Conservation (phyloP, 345 rosid species). For the Syzygium jambos region DNA sequence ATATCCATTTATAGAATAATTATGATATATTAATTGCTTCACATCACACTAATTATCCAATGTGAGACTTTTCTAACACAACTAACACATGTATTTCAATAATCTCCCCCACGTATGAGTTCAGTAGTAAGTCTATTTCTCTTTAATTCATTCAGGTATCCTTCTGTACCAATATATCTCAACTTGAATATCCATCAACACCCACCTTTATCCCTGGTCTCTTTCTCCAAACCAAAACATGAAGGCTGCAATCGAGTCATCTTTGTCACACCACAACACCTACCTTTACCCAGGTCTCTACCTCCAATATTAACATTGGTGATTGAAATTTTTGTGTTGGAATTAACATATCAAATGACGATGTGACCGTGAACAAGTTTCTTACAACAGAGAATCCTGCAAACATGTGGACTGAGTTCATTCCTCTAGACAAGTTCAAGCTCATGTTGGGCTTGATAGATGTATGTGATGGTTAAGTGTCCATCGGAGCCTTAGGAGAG, state of each 20-base stretch:
- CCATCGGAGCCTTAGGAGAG: background rate
- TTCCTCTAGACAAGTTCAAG: background rate
- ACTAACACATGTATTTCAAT: rapidly evolving
- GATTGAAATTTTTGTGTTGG: background rate
- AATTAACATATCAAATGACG: background rate
- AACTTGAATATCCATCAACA: rapidly evolving
- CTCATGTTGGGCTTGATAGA: background rate
- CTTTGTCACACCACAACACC: background rate
- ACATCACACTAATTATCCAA: background rate
- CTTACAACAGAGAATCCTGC: rapidly evolving
- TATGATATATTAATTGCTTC: background rate
- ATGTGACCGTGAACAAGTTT: background rate
- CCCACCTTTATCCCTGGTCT: rapidly evolving
- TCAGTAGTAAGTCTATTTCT: rapidly evolving
- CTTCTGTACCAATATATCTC: background rate
- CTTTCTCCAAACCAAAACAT: background rate
- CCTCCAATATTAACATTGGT: rapidly evolving
- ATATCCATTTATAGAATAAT: rapidly evolving
- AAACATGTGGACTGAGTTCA: background rate
- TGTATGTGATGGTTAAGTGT: background rate
- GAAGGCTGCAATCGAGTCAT: background rate
- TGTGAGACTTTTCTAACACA: background rate
- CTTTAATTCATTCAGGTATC: background rate
- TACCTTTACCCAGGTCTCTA: background rate
- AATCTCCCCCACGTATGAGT: background rate